Evolutionary conservation across 1,284 basidiomycete genomes (phyloP).

Genomic region (Marasmius tenuissimus): DNA sequence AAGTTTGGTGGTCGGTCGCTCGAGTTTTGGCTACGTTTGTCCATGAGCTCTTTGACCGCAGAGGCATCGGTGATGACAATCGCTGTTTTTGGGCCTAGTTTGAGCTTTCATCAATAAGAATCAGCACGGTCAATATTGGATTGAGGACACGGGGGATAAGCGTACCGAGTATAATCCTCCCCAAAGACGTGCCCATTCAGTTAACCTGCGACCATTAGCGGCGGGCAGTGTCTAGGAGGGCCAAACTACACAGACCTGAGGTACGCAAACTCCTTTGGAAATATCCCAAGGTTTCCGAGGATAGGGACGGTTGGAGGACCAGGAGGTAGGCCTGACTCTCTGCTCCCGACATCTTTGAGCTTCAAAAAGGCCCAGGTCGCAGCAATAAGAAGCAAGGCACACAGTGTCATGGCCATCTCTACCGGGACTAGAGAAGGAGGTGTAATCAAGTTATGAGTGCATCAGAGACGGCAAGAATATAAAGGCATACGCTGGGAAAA

Average conservation of each 20-base stretch:
- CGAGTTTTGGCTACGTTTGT: constrained; percentile 10
- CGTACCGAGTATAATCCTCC: constrained; percentile 16
- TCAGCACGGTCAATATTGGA: background rate
- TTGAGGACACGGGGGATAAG: background rate
- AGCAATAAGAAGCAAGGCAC: background rate
- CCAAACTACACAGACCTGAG: constrained; percentile 2
- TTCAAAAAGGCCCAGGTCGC: background rate
- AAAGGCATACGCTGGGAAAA: too few relatives aligned
- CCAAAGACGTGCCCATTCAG: constrained; percentile 15
- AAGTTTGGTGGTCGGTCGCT: constrained; percentile 12
- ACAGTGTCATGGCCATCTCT: background rate
- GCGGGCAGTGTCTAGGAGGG: background rate
- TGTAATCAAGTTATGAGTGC: background rate
- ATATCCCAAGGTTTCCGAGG: constrained; percentile 12
- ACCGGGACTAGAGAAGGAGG: background rate
- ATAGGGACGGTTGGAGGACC: constrained; percentile 13
- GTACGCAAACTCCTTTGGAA: constrained; percentile 11
- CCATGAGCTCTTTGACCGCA: constrained; percentile 17
- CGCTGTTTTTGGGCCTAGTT: constrained; percentile 10
- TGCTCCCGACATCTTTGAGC: background rate
- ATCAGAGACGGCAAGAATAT: background rate
- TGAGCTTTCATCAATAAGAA: constrained; percentile 7
- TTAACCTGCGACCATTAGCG: constrained; percentile 3
- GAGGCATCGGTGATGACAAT: constrained; percentile 14
- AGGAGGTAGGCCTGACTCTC: constrained; percentile 10